Percentiles rank a stretch among this genome's conserved stretches.
phyloP scores from a whole-genome alignment of 2,329 filamentous ascomycete species.

The Pseudogymnoascus sp. region DNA sequence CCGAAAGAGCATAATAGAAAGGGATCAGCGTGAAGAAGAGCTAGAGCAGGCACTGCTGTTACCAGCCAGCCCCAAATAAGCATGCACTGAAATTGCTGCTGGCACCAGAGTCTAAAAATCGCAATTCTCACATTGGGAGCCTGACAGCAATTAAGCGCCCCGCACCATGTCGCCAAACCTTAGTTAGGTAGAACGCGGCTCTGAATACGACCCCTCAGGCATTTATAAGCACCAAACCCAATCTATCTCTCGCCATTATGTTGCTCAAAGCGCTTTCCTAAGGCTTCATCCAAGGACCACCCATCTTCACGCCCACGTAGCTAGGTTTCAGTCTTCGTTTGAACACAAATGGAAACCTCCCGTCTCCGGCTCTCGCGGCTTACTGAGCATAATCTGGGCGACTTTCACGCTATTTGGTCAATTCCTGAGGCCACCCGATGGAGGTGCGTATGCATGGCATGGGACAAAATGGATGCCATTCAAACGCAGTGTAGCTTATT shows the following conservation, averaged over 20 bases:
- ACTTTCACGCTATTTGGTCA: slow-evolving; percentile 12
- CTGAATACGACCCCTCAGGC: neutral
- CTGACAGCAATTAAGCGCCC: neutral
- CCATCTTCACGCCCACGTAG: neutral
- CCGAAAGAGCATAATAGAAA: no score
- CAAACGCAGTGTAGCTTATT: neutral
- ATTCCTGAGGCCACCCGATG: slow-evolving; percentile 10
- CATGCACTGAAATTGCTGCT: neutral
- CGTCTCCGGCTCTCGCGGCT: slow-evolving; percentile 6
- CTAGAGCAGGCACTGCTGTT: no score
- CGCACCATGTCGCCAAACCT: neutral
- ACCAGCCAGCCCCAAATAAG: no score
- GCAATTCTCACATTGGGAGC: neutral
- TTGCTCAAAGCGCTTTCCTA: neutral
- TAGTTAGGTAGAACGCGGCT: neutral
- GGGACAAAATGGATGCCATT: no score
- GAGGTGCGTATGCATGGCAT: neutral
- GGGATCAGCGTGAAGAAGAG: no score
- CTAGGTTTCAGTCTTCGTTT: neutral
- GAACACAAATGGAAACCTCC: neutral
- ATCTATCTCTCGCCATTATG: neutral
- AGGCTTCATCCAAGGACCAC: neutral
- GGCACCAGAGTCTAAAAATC: neutral
- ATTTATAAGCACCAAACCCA: neutral
- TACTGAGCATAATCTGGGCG: neutral